Evolutionary conservation across 2,329 filamentous ascomycete genomes (phyloP).

Genomic region (Karstenula rhodostoma): DNA sequence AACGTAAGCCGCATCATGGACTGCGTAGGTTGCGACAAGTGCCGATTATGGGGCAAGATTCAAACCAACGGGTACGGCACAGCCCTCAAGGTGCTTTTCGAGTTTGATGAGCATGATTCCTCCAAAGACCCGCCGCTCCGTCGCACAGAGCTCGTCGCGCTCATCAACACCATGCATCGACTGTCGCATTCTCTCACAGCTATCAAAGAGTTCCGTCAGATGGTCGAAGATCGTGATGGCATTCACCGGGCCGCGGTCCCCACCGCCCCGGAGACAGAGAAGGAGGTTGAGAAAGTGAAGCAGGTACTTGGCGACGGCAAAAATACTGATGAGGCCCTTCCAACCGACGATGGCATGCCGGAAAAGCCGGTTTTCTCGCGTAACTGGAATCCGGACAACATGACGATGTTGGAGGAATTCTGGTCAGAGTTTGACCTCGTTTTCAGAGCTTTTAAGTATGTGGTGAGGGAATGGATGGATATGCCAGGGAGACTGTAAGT

Average conservation of each 20-base stretch:
- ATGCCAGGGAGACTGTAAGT: constrained; percentile 77
- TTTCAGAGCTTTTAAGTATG: constrained; percentile 68
- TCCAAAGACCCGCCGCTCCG: constrained; percentile 75
- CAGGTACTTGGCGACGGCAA: constrained; percentile 33
- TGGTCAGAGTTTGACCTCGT: constrained; percentile 71
- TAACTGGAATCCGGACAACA: constrained; percentile 51
- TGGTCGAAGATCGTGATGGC: constrained; percentile 55
- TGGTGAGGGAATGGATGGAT: constrained; percentile 74
- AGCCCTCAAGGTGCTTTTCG: constrained; percentile 93
- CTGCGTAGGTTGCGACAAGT: constrained; percentile 98
- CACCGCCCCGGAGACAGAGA: constrained; percentile 31
- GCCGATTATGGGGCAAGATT: constrained; percentile 95
- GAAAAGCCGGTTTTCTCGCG: constrained; percentile 54
- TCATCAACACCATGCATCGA: constrained; percentile 92
- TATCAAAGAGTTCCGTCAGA: constrained; percentile 73
- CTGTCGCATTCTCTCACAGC: constrained; percentile 82
- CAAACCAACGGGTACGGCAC: constrained; percentile 95
- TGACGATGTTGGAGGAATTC: constrained; percentile 65
- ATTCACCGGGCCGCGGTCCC: constrained; percentile 29
- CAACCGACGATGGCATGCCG: constrained; percentile 50
- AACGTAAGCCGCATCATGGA: constrained; percentile 98
- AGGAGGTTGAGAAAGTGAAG: constrained; percentile 43
- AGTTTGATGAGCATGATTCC: constrained; percentile 76
- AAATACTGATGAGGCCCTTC: constrained; percentile 21
- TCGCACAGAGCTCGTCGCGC: constrained; percentile 89